Evolutionary conservation across 2,329 filamentous ascomycete species (phyloP), one percentile per base, ranked within the genome.

Genomic region (Bipolaris cookei): DNA sequence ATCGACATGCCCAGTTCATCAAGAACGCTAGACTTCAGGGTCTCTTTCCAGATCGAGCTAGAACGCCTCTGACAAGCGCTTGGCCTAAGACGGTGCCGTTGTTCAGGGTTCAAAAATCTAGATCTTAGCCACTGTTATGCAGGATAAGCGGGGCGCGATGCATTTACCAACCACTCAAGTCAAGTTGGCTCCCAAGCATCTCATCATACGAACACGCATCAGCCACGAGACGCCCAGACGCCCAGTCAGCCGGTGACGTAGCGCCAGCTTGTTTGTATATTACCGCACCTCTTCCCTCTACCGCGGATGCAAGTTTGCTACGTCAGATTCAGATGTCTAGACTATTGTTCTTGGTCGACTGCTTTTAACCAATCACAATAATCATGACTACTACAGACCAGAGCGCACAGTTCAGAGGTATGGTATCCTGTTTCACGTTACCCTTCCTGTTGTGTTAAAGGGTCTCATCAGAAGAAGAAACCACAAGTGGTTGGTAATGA

Each of bases 161-260:
- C 55, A 14, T 38, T 18, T 38, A 13, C 23, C 18, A 23, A 43
- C 38, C 49, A 43, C 21, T 34, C 16, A 25, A 30, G 48, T 25
- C 25, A 44, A 43, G 46, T 37, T 30, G 30, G 42, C 25, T 43
- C 43, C 55, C 50, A 57, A 58, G 54, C 53, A 57, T 34, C 51
- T 47, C 54, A 58, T 54, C 57, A 57, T 56, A 47, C 53, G 34
- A 46, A 51, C 57, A 41, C 51, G 57, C 50, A 51, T 57, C 47
- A 57, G 57, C 57, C 46, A 51, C 23, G 28, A 37, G 21, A 39
- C 32, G 39, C 49, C 39, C 20, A 42, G 30, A 30, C 28, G 56
- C 45, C 21, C 50, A n/a, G 54, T 60, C 41, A 60, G 56, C 59
- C 25, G 28, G 52, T 62, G 59, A 62, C 59, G 59, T 62, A 57